Base-by-base conservation (phyloP, 441 rosid genomes). In the Syzygium malaccense region DNA sequence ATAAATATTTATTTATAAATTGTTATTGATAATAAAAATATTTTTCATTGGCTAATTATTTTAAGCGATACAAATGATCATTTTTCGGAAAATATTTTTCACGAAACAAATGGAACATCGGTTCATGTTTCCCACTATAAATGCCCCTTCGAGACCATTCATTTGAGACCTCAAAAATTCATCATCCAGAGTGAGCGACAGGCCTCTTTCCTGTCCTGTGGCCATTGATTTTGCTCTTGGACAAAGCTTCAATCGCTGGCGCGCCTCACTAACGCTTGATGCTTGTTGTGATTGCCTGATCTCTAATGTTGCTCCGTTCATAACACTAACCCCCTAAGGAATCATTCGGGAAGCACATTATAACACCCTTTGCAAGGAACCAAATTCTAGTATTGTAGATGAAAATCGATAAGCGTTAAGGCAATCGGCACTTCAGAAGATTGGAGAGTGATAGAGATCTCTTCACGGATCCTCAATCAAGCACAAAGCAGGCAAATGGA, bases 61-160 rank as follows among this genome's bases (percentile, higher is more conserved):
- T 26, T 58, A 58, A 5, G 30, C 1, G 1, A 58, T 26, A 58
- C 5, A 58, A 58, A 17, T 7, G 12, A 58, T n/a, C 5, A 58
- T 12, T 11, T 58, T 13, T 58, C 5, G 0, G n/a, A 58, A n/a
- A n/a, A n/a, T 7, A 58, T 25, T n/a, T 58, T 58, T 3, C 28
- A 0, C 2, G 3, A 58, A 58, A 26, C 5, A 58, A 25, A 26
- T 58, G 17, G 17, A 26, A 30, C n/a, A 11, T 58, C 0, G 0
- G 1, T 58, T 25, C 64, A 58, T 0, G 7, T 58, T 58, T 58
- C 64, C 64, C 14, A 58, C 64, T n/a, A 26, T 12, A 58, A 26
- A 26, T 26, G 5, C 15, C 30, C 60, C 5, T 58, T 58, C 12
- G 7, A 58, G 26, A 26, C 64, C 64, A 58, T 26, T 4, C 64